A percentile compares a stretch with the other conserved stretches of the same genome.
These are phyloP conservation scores for Fusarium mexicanum DNA, from an alignment of 2,329 filamentous ascomycete genomes.

Conservation along the genomic window DNA sequence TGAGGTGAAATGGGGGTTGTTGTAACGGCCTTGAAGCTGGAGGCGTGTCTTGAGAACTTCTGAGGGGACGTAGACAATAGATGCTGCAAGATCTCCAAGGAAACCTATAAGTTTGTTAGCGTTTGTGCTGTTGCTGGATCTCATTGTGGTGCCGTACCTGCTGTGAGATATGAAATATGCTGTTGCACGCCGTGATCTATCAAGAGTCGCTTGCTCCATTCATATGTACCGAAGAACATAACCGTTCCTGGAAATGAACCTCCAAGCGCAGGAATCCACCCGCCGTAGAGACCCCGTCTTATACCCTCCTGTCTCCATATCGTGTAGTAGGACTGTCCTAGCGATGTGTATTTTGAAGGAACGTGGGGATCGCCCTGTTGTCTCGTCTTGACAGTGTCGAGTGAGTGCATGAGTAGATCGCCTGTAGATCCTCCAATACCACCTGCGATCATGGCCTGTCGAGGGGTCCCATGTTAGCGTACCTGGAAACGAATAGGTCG, in stretches of 20 bases:
- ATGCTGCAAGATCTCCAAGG: slow-evolving; percentile 89
- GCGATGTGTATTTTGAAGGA: slow-evolving; percentile 90
- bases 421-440: slow-evolving; percentile 92
- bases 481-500: background rate
- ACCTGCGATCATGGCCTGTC: slow-evolving; percentile 91
- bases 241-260: slow-evolving; percentile 95
- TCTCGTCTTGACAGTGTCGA: slow-evolving; percentile 97
- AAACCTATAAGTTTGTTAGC: slow-evolving; percentile 68
- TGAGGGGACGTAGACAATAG: slow-evolving; percentile 93
- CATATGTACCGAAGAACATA: slow-evolving; percentile 95
- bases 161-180: slow-evolving; percentile 84
- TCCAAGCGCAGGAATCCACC: slow-evolving; percentile 89
- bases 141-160: slow-evolving; percentile 63
- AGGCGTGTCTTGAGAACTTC: slow-evolving; percentile 98
- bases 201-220: slow-evolving; percentile 91
- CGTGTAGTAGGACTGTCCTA: slow-evolving; percentile 89
- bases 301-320: slow-evolving; percentile 94
- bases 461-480: slow-evolving; percentile 32
- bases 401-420: slow-evolving; percentile 98
- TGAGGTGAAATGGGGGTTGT: slow-evolving; percentile 92
- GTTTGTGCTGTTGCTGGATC: background rate
- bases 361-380: slow-evolving; percentile 96
- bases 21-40: slow-evolving; percentile 92
- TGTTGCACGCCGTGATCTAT: slow-evolving; percentile 85
- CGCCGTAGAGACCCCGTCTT: slow-evolving; percentile 85